Evolutionary conservation across 345 rosid species (phyloP), one percentile per base, ranked within the genome.

Genomic region (Limnanthes douglasii): DNA sequence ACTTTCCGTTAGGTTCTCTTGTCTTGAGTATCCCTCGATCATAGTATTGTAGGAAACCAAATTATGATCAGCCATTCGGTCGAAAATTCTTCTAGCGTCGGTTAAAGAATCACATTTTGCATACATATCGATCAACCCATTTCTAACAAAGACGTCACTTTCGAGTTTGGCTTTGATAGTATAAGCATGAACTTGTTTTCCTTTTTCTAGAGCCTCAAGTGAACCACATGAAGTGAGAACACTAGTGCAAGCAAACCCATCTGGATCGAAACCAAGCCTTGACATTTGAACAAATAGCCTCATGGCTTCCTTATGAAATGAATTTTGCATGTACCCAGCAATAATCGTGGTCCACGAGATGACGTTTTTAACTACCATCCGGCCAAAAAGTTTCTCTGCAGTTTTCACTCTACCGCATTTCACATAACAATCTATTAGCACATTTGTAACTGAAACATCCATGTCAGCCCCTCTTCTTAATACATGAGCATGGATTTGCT

Each of bases 321-420:
- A 60, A 36, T 60, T 75, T 46, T 78, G 81, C 68, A 68, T 75
- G 42, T 68, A 75, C 2, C 93, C 86, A 34, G 81, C 56, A 45
- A 78, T 58, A 65, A 78, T 54, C 10, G 79, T 69, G 35, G 84
- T 73, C 93, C 81, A 75, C 1, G 84, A 75, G 50, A 76, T 69
- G 41, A 70, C 58, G 37, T 78, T 43, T 61, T 43, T 65, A 36
- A 48, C 57, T 13, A 25, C 43, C 81, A 70, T 68, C 41, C 39
- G 46, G 55, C 75, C 57, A 9, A 79, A 78, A 21, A 78, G 44
- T 47, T 43, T 60, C 20, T 54, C 46, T 31, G 75, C 84, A 24
- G 32, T 31, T 46, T 33, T 26, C 31, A 69, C 65, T 54, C 53
- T 58, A 13, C 74, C 77, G 50, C 75, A 64, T 47, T 84, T 84